Percentiles rank a stretch among this genome's conserved stretches.
These are phyloP conservation scores for Metschnikowia kunwiensis DNA, from an alignment of 805 yeast species.

Conservation along the genomic window DNA sequence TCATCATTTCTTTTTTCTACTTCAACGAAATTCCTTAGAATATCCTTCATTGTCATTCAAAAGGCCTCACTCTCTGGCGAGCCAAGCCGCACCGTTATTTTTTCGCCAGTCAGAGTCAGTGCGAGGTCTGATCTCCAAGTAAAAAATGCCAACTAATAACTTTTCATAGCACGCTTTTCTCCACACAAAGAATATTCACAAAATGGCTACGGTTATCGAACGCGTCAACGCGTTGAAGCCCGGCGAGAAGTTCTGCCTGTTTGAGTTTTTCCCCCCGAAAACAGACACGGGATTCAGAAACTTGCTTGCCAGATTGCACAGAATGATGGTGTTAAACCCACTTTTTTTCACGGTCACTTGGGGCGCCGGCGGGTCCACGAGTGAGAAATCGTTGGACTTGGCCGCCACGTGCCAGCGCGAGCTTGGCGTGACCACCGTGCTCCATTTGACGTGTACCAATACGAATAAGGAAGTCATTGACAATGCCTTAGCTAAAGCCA, in stretches of 20 bases:
- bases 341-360: conserved; percentile 90
- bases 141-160: not conserved
- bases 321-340: conserved; percentile 88
- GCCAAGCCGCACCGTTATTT: no score
- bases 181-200: not conserved
- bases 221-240: conserved; percentile 43
- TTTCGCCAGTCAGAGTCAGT: conserved; percentile 10
- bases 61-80: no score
- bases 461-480: conserved; percentile 77
- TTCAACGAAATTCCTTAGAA: no score
- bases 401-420: conserved; percentile 75
- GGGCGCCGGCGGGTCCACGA: conserved; percentile 98
- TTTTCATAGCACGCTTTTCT: not conserved
- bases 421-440: conserved; percentile 81
- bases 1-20: no score
- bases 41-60: no score
- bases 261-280: conserved; percentile 97
- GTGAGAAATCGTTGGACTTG: conserved; percentile 78
- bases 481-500: conserved; percentile 69
- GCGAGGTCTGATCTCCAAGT: conserved; percentile 3
- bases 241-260: conserved; percentile 67
- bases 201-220: conserved; percentile 20
- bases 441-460: conserved; percentile 95
- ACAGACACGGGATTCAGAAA: conserved; percentile 86
- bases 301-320: conserved; percentile 76